Percentiles rank a stretch among this genome's conserved stretches.
phyloP scores from a whole-genome alignment of 2,329 filamentous ascomycete genomes.

The Emmonsiellopsis sp. region DNA sequence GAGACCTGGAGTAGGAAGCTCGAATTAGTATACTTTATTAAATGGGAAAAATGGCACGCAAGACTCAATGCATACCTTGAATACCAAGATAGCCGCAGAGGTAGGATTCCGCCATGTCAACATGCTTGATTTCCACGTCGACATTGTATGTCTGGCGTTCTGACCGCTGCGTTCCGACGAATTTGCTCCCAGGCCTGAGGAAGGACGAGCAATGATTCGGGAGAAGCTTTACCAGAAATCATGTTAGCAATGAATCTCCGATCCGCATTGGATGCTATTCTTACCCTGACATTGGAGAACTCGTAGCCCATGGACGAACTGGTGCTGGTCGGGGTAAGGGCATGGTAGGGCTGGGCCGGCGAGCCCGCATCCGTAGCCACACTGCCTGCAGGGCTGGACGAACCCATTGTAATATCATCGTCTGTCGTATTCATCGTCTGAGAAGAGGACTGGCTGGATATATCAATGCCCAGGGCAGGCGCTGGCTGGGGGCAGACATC shows the following conservation, averaged over 20 bases:
- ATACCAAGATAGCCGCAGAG: constrained; percentile 93
- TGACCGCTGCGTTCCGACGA: constrained; percentile 84
- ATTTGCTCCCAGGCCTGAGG: constrained; percentile 77
- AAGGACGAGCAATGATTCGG: constrained; percentile 78
- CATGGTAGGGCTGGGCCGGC: constrained; percentile 20
- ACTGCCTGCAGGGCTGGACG: constrained; percentile 23
- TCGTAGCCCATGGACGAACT: constrained; percentile 43
- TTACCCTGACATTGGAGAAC: constrained; percentile 48
- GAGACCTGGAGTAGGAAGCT: constrained; percentile 50
- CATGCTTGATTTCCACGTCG: constrained; percentile 92
- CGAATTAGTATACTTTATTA: not conserved
- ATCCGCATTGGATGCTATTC: constrained; percentile 13
- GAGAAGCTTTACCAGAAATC: constrained; percentile 47
- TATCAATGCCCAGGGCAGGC: constrained; percentile 20
- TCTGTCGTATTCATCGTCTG: constrained; percentile 18
- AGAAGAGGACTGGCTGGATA: constrained; percentile 10
- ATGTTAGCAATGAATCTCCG: constrained; percentile 5
- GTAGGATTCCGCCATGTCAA: constrained; percentile 88
- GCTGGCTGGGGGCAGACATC: constrained; percentile 5
- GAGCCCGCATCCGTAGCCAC: constrained; percentile 28
- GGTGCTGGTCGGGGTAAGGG: constrained; percentile 28
- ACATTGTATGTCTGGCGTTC: constrained; percentile 91
- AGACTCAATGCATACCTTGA: constrained; percentile 56
- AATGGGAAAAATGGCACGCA: not conserved
- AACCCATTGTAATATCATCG: constrained; percentile 24